Conservation (phyloP, 305 asterid genomes). For the Fraxinus sp. region DNA sequence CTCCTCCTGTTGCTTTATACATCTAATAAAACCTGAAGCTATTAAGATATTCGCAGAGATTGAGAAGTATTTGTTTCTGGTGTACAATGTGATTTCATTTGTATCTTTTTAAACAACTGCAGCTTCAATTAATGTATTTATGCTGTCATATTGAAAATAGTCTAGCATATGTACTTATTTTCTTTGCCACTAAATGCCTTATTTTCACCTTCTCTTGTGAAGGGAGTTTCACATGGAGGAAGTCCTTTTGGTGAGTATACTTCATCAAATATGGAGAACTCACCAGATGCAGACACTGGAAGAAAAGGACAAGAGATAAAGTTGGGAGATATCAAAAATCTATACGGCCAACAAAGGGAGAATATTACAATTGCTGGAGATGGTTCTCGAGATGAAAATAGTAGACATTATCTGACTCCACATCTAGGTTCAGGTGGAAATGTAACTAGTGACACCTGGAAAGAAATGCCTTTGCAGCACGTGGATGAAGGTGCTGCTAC, state of each 20-base stretch:
- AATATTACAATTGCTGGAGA: constrained; percentile 37
- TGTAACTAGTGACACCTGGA: constrained; percentile 37
- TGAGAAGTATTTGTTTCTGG: neutral
- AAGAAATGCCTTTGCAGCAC: constrained; percentile 42
- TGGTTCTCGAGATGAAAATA: constrained; percentile 50
- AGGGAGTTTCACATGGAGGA: constrained; percentile 58
- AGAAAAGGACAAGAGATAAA: constrained; percentile 60
- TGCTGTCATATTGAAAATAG: neutral
- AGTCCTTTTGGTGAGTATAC: constrained; percentile 74
- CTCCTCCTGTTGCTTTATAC: constrained; percentile 4
- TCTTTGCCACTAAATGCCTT: neutral
- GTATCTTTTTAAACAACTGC: neutral
- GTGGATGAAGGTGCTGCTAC: constrained; percentile 40
- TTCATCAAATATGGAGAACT: constrained; percentile 65
- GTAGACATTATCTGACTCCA: constrained; percentile 35
- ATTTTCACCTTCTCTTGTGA: constrained; percentile 25
- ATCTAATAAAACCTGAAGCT: neutral
- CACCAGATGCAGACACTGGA: constrained; percentile 46
- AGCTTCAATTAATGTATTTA: neutral
- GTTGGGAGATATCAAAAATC: constrained; percentile 47
- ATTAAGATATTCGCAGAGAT: neutral
- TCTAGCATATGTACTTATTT: neutral
- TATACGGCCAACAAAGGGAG: constrained; percentile 45
- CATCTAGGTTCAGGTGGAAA: constrained; percentile 39
- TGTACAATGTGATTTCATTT: neutral